phyloP scores from a whole-genome alignment of 1,284 basidiomycete genomes.

The Fomitopsis palustris region DNA sequence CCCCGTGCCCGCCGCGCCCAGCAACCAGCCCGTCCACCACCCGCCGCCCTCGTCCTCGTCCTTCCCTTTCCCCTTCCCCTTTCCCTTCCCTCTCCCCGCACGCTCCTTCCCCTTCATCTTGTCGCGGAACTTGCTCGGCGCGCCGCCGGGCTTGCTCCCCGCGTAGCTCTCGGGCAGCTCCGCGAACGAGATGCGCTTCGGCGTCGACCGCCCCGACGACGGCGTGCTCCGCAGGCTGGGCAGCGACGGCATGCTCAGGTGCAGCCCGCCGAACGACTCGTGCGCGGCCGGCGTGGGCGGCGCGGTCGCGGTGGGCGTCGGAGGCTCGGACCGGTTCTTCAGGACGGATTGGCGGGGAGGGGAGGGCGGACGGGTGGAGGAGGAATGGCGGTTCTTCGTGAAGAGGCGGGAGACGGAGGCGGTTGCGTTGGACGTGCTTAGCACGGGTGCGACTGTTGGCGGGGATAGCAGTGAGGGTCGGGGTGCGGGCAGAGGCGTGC shows the following conservation, averaged over 20 bases:
- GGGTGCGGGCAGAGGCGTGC: constrained; percentile 30
- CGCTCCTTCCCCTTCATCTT: constrained; percentile 21
- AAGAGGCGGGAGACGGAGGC: constrained; percentile 73
- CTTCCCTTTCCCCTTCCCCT: constrained; percentile 22
- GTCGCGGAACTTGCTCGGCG: constrained; percentile 19
- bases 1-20: constrained; percentile 21
- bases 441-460: constrained; percentile 47
- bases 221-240: constrained; percentile 13
- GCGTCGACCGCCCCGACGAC: constrained; percentile 49
- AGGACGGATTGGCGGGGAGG: constrained; percentile 32
- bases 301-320: constrained; percentile 23
- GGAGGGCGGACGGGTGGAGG: constrained; percentile 30
- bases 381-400: constrained; percentile 38
- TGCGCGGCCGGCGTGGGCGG: constrained; percentile 28
- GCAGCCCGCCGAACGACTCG: constrained; percentile 24
- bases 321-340: constrained; percentile 48
- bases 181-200: constrained; percentile 74
- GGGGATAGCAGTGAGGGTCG: constrained; percentile 26
- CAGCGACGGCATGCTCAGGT: constrained; percentile 7
- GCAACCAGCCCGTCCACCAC: constrained; percentile 53
- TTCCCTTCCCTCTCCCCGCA: constrained; percentile 19
- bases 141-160: constrained; percentile 23
- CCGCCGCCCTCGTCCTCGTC: constrained; percentile 23
- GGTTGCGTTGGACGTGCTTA: constrained; percentile 65
- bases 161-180: constrained; percentile 64